These are phyloP conservation scores for Haplosporangium gracile DNA, from an alignment of 192 early-diverging fungal species.

Conservation along the genomic window DNA sequence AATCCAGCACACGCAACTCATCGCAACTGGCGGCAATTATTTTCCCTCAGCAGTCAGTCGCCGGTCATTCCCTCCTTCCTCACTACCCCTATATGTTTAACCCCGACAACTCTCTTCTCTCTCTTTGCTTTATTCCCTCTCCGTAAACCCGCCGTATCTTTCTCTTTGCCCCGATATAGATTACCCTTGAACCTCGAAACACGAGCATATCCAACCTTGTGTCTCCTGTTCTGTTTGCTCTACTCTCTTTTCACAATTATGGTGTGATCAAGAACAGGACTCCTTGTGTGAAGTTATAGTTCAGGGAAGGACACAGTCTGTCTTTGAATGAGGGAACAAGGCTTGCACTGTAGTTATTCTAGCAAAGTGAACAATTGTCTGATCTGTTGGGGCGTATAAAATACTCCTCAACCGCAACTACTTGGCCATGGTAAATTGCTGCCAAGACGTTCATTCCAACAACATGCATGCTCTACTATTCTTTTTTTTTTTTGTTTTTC, in stretches of 20 bases:
- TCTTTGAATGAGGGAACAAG: neutral
- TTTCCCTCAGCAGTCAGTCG: neutral
- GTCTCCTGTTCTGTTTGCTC: neutral
- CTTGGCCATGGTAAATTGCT: neutral
- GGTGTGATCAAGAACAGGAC: neutral
- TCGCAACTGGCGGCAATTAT: neutral
- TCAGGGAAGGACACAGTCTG: neutral
- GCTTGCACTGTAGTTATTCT: neutral
- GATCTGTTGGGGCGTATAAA: neutral
- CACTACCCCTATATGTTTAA: no score
- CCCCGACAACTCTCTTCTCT: conserved; percentile 1
- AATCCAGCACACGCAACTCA: no score
- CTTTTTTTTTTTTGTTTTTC: neutral
- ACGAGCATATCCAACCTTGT: neutral
- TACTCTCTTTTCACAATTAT: neutral
- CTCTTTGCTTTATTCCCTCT: neutral
- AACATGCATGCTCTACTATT: neutral
- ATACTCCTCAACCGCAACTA: neutral
- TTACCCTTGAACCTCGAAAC: neutral
- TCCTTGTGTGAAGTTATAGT: neutral
- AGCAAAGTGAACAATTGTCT: neutral
- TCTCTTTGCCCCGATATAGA: neutral
- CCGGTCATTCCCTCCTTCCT: no score
- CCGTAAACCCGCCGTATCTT: neutral
- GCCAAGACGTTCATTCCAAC: neutral